Base-by-base conservation (phyloP, 202 grass and related monocot species). In the Panicum virgatum region DNA sequence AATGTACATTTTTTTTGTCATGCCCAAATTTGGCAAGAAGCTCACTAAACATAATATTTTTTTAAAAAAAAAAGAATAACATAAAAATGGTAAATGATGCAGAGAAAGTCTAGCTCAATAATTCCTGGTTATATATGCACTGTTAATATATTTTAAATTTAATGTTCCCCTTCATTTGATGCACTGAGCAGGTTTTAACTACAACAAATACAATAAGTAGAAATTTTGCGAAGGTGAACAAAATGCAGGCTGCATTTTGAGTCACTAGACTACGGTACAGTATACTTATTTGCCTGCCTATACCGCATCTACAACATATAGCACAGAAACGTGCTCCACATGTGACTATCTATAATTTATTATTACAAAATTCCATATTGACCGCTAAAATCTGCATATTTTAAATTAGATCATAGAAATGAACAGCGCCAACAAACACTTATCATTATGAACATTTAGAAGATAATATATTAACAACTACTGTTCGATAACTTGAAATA, bases 371-470 rank as follows among this genome's bases (percentile, higher is more conserved):
- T 69, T 69, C 16, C 32, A 39, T 53, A 77, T 37, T 77, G 23
- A 77, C 20, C 34, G 12, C 25, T 62, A 53, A 44, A 50, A 20
- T 72, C 45, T 72, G 12, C 6, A 79, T 42, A 45, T 70, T 76
- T 46, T 77, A 51, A 79, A 77, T 64, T 72, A 82, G 19, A 62
- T 56, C 27, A 40, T 45, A 29, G 23, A 71, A 86, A 82, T 62
- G 44, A 71, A 69, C 47, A 82, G 72, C 45, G 62, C 62, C 6
- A 39, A 13, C 57, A 76, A 61, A 86, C 15, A 48, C 15, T 42
- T 9, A 62, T 48, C 44, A 40, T 52, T 63, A 63, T 51, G 3
- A 66, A 84, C 22, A 50, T 30, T 78, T 56, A 73, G 15, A 57
- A 65, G 10, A 74, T n/a, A n/a, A n/a, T 37, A 72, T 18, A 18